A percentile compares a stretch with the other conserved stretches of the same genome.
phyloP scores from a whole-genome alignment of 169 alveolate genomes.

The Plasmodium gaboni region DNA sequence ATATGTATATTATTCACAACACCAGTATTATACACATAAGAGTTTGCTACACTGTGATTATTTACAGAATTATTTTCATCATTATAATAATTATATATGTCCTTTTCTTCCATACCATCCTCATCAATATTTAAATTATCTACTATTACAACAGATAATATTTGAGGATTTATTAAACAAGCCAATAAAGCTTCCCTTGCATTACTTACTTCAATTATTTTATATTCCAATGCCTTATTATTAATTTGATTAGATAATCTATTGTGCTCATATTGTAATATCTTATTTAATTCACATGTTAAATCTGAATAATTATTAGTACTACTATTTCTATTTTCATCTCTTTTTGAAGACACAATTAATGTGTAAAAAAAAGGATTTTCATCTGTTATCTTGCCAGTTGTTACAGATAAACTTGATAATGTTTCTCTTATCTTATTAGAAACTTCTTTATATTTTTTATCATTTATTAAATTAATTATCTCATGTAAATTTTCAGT shows the following conservation, averaged over 20 bases:
- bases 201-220: constrained; percentile 80
- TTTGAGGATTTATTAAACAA: constrained; percentile 78
- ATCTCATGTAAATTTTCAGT: constrained; percentile 53
- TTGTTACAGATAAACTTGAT: constrained; percentile 70
- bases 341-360: constrained; percentile 58
- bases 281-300: constrained; percentile 63
- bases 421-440: constrained; percentile 58
- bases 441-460: constrained; percentile 71
- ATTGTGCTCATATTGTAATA: constrained; percentile 69
- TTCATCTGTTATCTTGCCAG: constrained; percentile 52
- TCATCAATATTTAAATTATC: constrained; percentile 79
- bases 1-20: constrained; percentile 1
- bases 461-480: constrained; percentile 59
- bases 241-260: constrained; percentile 69
- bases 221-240: constrained; percentile 73
- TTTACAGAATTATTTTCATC: constrained; percentile 1
- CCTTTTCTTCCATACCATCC: constrained; percentile 12
- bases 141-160: constrained; percentile 79
- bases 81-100: not conserved
- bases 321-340: constrained; percentile 22
- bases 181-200: constrained; percentile 80
- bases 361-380: constrained; percentile 71
- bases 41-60: constrained; percentile 4
- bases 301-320: constrained; percentile 49
- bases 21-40: not conserved